Evolutionary conservation across 352 stramenopile species (phyloP), one percentile per base, ranked within the genome.

Genomic region (Elongisporangium senticosum): DNA sequence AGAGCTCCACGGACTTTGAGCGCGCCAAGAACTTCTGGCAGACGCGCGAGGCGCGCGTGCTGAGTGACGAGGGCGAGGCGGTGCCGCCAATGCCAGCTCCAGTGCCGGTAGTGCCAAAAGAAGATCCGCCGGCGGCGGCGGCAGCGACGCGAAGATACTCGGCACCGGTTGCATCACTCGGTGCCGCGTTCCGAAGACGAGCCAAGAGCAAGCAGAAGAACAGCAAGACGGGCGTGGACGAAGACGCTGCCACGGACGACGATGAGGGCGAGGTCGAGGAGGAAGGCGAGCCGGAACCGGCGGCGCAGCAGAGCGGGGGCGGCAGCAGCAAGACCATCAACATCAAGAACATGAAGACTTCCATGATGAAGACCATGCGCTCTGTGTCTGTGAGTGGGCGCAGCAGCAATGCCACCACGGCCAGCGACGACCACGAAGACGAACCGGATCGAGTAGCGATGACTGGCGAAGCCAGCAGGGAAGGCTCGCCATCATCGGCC

Each of bases 11-110:
- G 55, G 71, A 79, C 61, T 81, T 83, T 51, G 62, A 68, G 49
- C 72, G 74, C 59, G 77, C 84, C 47, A 86, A 86, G 56, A 87
- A 53, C 48, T 70, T 91, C 22, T 91, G 82, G 82, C 75, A 85
- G 55, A 82, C 74, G 53, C 82, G 79, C n/a, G 59, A 71, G 19
- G 61, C 68, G 40, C 69, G 74, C 22, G 72, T 71, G 10, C 66
- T 65, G 57, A 80, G 67, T 48, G 56, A 52, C n/a, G 55, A 58
- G 11, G 65, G 21, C 19, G 22, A 33, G 11, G 49, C 22, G 49
- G 22, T 28, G 22, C n/a, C 58, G 62, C 47, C 33, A 65, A 49
- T 24, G 37, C 24, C 28, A 20, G 61, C 52, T 40, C 28, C 21
- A 48, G 17, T 26, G 24, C 22, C 22, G 17, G 24, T 49, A 50